Evolutionary conservation across 2,329 filamentous ascomycete species (phyloP).

Genomic region (Talaromyces sp.): DNA sequence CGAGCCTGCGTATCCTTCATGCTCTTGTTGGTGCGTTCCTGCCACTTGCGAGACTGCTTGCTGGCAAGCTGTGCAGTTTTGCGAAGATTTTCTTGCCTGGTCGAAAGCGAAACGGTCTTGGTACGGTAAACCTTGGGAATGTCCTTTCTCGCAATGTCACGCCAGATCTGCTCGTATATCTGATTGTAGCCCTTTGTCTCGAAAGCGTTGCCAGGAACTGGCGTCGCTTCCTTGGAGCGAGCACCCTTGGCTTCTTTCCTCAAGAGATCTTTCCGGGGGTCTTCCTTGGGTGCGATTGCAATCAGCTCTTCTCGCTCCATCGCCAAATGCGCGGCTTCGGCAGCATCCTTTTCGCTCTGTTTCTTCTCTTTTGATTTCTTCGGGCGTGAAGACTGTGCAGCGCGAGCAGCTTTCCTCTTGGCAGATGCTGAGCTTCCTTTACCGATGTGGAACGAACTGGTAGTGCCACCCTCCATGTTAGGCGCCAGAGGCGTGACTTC

Average conservation of each 20-base stretch:
- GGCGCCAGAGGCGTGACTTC: slow-evolving; percentile 68
- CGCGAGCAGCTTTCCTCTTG: slow-evolving; percentile 51
- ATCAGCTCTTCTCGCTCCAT: slow-evolving; percentile 40
- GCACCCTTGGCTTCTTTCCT: slow-evolving; percentile 39
- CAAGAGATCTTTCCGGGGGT: slow-evolving; percentile 39
- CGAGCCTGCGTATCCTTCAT: slow-evolving; percentile 95
- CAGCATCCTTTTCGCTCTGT: slow-evolving; percentile 65
- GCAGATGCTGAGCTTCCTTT: slow-evolving; percentile 46
- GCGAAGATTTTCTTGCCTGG: slow-evolving; percentile 89
- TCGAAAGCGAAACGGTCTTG: slow-evolving; percentile 77
- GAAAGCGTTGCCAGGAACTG: slow-evolving; percentile 58
- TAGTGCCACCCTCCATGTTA: slow-evolving; percentile 77
- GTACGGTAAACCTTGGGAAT: slow-evolving; percentile 88
- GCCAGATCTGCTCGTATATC: slow-evolving; percentile 96
- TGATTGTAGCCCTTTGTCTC: slow-evolving; percentile 92
- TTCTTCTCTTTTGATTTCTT: slow-evolving; percentile 82
- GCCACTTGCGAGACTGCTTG: slow-evolving; percentile 96
- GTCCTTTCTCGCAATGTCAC: slow-evolving; percentile 88
- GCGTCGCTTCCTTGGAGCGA: slow-evolving; percentile 38
- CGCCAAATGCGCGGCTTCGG: slow-evolving; percentile 81
- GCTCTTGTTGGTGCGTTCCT: slow-evolving; percentile 95
- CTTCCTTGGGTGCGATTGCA: slow-evolving; percentile 54
- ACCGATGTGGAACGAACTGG: slow-evolving; percentile 74
- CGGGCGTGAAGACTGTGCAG: slow-evolving; percentile 53
- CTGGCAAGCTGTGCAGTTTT: slow-evolving; percentile 96